Evolutionary conservation across 2,329 filamentous ascomycete genomes (phyloP), one percentile per base, ranked within the genome.

Genomic region (Curvularia eragrostidis): DNA sequence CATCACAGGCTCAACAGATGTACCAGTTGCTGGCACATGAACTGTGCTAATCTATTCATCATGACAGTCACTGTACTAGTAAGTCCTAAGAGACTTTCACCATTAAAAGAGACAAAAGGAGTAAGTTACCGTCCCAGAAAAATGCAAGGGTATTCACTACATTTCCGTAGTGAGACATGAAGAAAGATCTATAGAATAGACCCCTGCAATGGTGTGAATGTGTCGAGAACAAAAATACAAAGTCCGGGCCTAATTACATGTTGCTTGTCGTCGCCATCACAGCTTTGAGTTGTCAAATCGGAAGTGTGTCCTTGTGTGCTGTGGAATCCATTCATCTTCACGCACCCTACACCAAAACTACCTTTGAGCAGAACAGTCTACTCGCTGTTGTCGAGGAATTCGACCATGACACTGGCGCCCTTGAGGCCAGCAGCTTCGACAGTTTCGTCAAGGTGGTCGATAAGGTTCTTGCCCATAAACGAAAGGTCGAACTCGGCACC

Each of bases 381-480:
- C 36, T 63, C 60, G n/a, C 34, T 49, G n/a, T 42, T 53, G n/a
- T 75, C 74, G 10, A 72, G 56, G 71, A 93, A 96, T 76, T 97
- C 95, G 66, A 99, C 89, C 91, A 97, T 97, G 7, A 99, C 89
- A 0, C 93, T 97, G 3, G 90, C 93, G 72, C 96, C 94, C 81
- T 95, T 96, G 68, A 99, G 78, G 0, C 93, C 92, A 0, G 90
- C 91, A 71, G 92, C 89, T 65, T 87, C 87, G 59, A 99, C 90
- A 0, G 87, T 91, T 63, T 84, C 80, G 47, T 93, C 89, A 48
- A 97, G 81, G 53, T 83, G 79, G 18, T 90, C 88, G 41, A 97
- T 89, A 58, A 99, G 79, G 70, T 99, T 95, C 72, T 89, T 89
- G 47, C 93, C 91, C 87, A 96, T 90, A 62, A 86, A 86, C 75